Percentiles rank a stretch among this genome's conserved stretches.
These are phyloP conservation scores for Yamadazyma ubonensis DNA, from an alignment of 805 yeast species.

Conservation along the genomic window DNA sequence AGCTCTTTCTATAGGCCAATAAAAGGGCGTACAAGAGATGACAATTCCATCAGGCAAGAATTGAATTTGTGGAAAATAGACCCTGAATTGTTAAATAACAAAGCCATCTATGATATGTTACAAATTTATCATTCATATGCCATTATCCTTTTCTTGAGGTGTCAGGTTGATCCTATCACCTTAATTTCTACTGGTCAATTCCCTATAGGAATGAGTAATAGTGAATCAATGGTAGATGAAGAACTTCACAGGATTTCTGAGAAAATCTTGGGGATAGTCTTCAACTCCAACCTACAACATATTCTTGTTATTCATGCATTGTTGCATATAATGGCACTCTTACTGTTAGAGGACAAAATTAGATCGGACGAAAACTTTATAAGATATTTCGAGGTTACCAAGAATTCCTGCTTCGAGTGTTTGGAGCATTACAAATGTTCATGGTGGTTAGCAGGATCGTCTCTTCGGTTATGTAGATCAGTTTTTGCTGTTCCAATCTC, in stretches of 20 bases:
- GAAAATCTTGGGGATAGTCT: neutral
- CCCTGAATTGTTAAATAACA: slow-evolving; percentile 11
- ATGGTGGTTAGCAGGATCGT: slow-evolving; percentile 32
- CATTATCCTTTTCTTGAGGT: slow-evolving; percentile 23
- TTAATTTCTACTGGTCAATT: slow-evolving; percentile 13
- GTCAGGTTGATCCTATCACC: slow-evolving; percentile 26
- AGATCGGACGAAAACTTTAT: slow-evolving; percentile 16
- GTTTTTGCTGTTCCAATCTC: neutral
- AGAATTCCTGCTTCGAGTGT: neutral
- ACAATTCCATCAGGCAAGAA: slow-evolving; percentile 21
- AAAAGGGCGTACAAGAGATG: slow-evolving; percentile 21
- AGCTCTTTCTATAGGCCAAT: slow-evolving; percentile 26
- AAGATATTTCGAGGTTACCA: slow-evolving; percentile 1
- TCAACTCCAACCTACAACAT: slow-evolving; percentile 19
- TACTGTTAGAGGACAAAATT: slow-evolving; percentile 24
- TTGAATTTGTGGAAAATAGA: slow-evolving; percentile 14
- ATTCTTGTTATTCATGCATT: slow-evolving; percentile 24
- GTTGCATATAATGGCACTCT: slow-evolving; percentile 25
- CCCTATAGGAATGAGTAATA: neutral
- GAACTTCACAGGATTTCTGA: slow-evolving; percentile 14
- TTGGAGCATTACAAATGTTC: slow-evolving; percentile 3
- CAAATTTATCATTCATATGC: slow-evolving; percentile 18
- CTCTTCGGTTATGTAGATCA: slow-evolving; percentile 13
- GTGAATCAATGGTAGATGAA: neutral
- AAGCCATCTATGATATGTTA: slow-evolving; percentile 16